These are phyloP conservation scores for Gloeopeniophorella convolvens DNA, from an alignment of 768 basidiomycete species.

Conservation along the genomic window DNA sequence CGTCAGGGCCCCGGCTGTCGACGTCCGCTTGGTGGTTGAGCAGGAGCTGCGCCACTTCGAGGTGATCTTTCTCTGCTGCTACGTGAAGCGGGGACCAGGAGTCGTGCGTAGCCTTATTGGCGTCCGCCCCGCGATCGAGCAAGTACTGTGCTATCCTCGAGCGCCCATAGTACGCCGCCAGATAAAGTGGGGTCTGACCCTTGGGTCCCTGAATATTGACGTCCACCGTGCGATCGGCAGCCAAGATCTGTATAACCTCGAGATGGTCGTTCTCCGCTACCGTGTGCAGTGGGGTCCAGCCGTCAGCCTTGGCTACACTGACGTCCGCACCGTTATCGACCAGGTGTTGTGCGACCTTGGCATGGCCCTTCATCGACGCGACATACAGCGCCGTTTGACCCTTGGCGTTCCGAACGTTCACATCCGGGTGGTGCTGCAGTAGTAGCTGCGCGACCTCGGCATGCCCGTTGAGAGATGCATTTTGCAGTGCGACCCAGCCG, in stretches of 20 bases:
- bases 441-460: background rate
- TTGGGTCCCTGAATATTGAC: background rate
- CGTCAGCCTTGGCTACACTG: background rate
- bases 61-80: background rate
- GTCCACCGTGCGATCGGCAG: background rate
- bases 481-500: too few relatives aligned
- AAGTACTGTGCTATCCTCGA: background rate
- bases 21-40: background rate
- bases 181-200: background rate
- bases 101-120: background rate
- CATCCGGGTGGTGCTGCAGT: background rate
- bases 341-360: background rate
- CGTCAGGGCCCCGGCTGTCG: background rate
- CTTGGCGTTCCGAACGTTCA: background rate
- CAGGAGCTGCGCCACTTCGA: background rate
- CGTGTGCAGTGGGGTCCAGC: background rate
- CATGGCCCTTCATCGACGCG: background rate
- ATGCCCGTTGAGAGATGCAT: too few relatives aligned
- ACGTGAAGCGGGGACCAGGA: slow-evolving; percentile 9
- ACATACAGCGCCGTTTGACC: background rate
- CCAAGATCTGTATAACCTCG: background rate
- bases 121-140: background rate
- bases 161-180: background rate
- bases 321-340: background rate
- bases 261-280: background rate